Evolutionary conservation across 495 filamentous ascomycete genomes (phyloP).

Genomic region (Achaetomiella virescens): DNA sequence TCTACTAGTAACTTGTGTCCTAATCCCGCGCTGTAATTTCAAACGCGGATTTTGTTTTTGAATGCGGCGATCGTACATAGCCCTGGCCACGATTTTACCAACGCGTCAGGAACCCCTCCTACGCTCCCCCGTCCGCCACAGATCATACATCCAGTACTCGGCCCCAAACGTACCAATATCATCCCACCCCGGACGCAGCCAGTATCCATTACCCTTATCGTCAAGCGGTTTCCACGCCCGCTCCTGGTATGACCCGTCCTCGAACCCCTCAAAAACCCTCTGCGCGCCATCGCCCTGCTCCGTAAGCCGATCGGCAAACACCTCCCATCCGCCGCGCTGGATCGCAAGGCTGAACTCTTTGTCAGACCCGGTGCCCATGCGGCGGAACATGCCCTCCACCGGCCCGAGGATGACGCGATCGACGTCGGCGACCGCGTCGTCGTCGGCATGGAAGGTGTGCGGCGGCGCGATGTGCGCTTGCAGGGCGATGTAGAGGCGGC

Average conservation of each 20-base stretch:
- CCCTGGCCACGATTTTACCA: too few relatives aligned
- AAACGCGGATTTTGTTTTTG: too few relatives aligned
- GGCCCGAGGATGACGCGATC: constrained; percentile 1
- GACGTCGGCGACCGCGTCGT: neutral
- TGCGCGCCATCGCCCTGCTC: neutral
- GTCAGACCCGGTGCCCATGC: neutral
- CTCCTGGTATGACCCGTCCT: neutral
- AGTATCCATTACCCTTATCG: neutral
- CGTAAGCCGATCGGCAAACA: neutral
- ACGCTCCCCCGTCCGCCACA: neutral
- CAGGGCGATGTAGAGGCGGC: constrained; percentile 3
- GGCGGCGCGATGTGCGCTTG: neutral
- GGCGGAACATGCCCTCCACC: constrained; percentile 5
- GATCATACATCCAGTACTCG: neutral
- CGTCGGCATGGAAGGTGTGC: neutral
- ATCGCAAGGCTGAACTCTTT: neutral
- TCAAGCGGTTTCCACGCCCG: neutral
- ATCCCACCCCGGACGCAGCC: constrained; percentile 1
- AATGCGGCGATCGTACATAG: too few relatives aligned
- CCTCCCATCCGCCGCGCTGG: constrained; percentile 5
- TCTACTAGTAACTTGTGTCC: too few relatives aligned
- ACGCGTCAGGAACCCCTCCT: neutral
- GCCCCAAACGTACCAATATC: neutral
- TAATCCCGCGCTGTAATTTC: too few relatives aligned
- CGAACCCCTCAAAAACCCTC: neutral